phyloP scores from a whole-genome alignment of 257 asterid species.

The Penstemon newberryi region DNA sequence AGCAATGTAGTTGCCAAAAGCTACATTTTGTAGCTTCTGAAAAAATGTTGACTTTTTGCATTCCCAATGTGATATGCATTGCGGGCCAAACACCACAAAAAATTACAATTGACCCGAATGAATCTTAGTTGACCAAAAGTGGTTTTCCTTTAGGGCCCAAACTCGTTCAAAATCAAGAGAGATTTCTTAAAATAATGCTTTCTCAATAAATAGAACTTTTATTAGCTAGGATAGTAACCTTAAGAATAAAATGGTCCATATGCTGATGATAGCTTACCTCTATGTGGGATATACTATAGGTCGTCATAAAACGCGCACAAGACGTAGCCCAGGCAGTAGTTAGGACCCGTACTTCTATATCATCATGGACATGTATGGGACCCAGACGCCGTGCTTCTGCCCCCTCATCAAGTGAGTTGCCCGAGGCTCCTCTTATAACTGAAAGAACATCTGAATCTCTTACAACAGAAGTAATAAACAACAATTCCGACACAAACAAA shows the following conservation, averaged over 20 bases:
- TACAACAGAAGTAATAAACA: slow-evolving; percentile 39
- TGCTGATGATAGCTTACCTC: slow-evolving; percentile 18
- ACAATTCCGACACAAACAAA: slow-evolving; percentile 34
- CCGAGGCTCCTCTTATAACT: slow-evolving; percentile 49
- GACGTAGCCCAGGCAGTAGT: slow-evolving; percentile 91
- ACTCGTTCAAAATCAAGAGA: too few species aligned
- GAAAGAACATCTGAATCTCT: slow-evolving; percentile 49
- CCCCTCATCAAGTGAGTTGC: slow-evolving; percentile 44
- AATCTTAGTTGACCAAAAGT: too few species aligned
- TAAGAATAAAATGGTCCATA: not conserved
- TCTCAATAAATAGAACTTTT: not conserved
- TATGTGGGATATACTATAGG: slow-evolving; percentile 40
- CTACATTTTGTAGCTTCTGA: too few species aligned
- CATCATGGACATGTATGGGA: slow-evolving; percentile 89
- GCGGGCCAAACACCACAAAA: too few species aligned
- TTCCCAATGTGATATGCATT: too few species aligned
- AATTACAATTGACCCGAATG: too few species aligned
- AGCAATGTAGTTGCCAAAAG: too few species aligned
- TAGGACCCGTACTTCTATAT: slow-evolving; percentile 65
- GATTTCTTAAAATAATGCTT: not conserved
- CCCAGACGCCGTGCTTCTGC: slow-evolving; percentile 71
- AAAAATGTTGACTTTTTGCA: too few species aligned
- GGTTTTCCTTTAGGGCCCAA: too few species aligned
- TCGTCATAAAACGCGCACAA: slow-evolving; percentile 87
- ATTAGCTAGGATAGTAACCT: not conserved